Evolutionary conservation across 2,329 filamentous ascomycete species (phyloP), one percentile per base, ranked within the genome.

Genomic region (Epichloe sylvatica): DNA sequence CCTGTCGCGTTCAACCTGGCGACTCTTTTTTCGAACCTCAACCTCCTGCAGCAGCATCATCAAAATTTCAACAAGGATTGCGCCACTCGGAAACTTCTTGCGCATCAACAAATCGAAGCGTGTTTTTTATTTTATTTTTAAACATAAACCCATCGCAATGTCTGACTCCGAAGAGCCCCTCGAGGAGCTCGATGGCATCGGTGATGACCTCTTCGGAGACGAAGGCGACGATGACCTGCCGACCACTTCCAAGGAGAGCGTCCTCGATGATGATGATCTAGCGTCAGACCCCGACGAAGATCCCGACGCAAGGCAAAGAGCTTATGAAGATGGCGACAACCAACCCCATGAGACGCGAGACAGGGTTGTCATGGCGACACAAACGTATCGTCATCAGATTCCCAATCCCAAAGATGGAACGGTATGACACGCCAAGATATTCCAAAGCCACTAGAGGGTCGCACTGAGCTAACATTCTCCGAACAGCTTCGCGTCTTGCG

Each of bases 361-460:
- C 55, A 76, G 75, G 55, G 70, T 78, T 47, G 74, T 85, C 48
- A 75, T 80, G 67, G 79, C 81, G 47, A 70, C 83, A 44, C 76
- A 78, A 44, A 69, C 88, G 44, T 81, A 77, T 58, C 76, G 85
- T 43, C 86, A 90, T 62, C 74, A 78, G 46, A 70, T 83, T 13
- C 86, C 86, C 13, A 83, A 84, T 59, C 76, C 83, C 37, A 80
- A 76, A 55, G 82, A 89, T 60, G 81, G 81, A 60, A 77, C 79
- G 63, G 84, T 89, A 69, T 58, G 75, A 62, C 21, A 13, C 9
- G 30, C 34, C 38, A 36, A 17, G 19, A n/a, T 40, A 17, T 17
- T 11, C 7, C n/a, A n/a, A 9, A 17, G 30, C 19, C 30, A 34
- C 2, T 13, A 36, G 19, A 23, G 9, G 8, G 9, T 15, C 38